Conservation (phyloP, 2,329 filamentous ascomycete genomes). For the Fonsecaea erecta region DNA sequence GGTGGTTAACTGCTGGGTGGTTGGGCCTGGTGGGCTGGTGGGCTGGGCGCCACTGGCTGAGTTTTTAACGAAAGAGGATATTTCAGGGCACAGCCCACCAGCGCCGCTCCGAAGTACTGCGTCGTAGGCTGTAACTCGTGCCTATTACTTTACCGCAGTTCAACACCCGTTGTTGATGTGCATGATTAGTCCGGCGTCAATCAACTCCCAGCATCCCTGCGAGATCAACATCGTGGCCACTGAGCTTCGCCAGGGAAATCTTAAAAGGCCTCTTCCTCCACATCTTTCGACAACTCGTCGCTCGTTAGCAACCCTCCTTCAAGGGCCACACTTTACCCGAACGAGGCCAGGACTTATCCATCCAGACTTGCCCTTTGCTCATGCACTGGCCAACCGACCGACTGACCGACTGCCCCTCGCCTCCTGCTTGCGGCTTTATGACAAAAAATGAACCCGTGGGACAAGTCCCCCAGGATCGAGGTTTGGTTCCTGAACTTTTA, state of each 20-base stretch:
- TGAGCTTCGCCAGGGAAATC: constrained; percentile 15
- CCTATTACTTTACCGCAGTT: too few species aligned
- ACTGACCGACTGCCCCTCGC: neutral
- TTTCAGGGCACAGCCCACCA: too few species aligned
- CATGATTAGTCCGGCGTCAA: constrained; percentile 14
- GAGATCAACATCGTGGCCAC: constrained; percentile 23
- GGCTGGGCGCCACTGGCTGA: neutral
- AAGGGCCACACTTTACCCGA: constrained; percentile 9
- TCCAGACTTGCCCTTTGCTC: neutral
- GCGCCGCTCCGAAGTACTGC: too few species aligned
- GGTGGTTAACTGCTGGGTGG: neutral
- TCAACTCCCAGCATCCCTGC: constrained; percentile 15
- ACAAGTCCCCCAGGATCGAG: neutral
- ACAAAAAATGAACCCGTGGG: constrained; percentile 4
- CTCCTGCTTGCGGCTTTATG: neutral
- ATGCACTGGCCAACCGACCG: neutral
- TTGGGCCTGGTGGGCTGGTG: too few species aligned
- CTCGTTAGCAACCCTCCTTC: constrained; percentile 1
- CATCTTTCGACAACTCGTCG: neutral
- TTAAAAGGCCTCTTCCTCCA: constrained; percentile 15
- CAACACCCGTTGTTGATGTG: constrained; percentile 9
- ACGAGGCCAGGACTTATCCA: neutral
- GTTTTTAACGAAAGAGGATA: too few species aligned
- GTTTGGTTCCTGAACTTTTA: neutral
- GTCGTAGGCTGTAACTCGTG: neutral